Base-by-base conservation (phyloP, 805 yeast species). In the Cyberlindnera misumaiensis region DNA sequence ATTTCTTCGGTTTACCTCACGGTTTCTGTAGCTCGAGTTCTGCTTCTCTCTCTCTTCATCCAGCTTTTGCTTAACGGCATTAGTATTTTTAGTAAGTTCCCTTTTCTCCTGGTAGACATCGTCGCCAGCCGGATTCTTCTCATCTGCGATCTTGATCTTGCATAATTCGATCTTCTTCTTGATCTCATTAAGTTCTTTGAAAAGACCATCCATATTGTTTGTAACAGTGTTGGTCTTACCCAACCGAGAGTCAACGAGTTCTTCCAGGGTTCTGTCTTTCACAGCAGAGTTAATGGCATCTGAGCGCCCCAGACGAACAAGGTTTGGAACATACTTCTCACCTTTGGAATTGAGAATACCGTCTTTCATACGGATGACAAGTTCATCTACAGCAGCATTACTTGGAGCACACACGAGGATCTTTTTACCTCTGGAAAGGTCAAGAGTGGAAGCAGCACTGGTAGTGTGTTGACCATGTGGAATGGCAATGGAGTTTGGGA, bases 311-410 rank as follows among this genome's bases (percentile, higher is more conserved):
- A 93, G 63, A 51, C 99, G 75, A 11, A 93, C 94, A 10, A 93
- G 71, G 18, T 69, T 71, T 0, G 95, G 95, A 1, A 58, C 57
- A 44, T 76, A 72, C 2, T 53, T 44, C 11, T 61, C 60, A 1
- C 90, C 90, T 27, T 63, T 57, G 15, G 80, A 63, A 46, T 73
- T 68, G 31, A 60, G 59, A 2, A 89, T 78, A 5, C 96, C 97
- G 14, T 65, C 68, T 47, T 81, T 78, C 42, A 93, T 64, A 56
- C 99, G 80, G 14, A 88, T 52, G 11, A 88, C 93, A 44, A 93
- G 68, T 56, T 94, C 98, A 62, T 93, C 99, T 4, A 93, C 96
- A 11, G 99, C 99, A 1, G 99, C 99, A 65, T 93, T 93, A 57
- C 96, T 86, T 3, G 99, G 99, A 2, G 98, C 97, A 72, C 98